phyloP scores from a whole-genome alignment of 805 yeast species.

The Saturnispora hagleri region DNA sequence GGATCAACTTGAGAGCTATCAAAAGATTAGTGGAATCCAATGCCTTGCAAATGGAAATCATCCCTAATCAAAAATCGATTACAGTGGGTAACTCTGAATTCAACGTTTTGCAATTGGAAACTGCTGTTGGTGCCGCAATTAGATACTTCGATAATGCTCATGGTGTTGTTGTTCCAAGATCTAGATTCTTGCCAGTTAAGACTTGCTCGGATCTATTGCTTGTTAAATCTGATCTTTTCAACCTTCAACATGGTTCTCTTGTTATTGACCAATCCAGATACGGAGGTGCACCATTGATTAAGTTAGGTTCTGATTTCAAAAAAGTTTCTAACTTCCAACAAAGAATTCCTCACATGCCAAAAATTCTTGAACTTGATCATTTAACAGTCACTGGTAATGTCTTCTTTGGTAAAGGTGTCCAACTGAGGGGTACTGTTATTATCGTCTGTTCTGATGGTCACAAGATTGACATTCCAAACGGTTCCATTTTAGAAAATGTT shows the following conservation, averaged over 20 bases:
- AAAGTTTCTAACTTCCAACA: constrained; percentile 86
- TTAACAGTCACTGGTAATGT: constrained; percentile 97
- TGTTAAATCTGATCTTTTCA: constrained; percentile 91
- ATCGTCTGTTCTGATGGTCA: constrained; percentile 96
- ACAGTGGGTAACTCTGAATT: constrained; percentile 67
- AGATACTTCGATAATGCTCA: constrained; percentile 91
- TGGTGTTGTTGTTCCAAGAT: constrained; percentile 97
- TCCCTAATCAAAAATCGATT: constrained; percentile 87
- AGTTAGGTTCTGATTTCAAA: constrained; percentile 93
- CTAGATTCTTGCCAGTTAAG: constrained; percentile 96
- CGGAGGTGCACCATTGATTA: constrained; percentile 89
- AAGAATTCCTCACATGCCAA: constrained; percentile 92
- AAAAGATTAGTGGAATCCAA: constrained; percentile 83
- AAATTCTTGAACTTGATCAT: constrained; percentile 92
- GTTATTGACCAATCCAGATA: constrained; percentile 76
- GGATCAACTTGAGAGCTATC: constrained; percentile 93
- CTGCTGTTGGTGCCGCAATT: constrained; percentile 99
- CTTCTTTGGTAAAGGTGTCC: constrained; percentile 77
- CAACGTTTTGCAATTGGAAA: constrained; percentile 89
- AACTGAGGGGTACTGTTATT: constrained; percentile 93
- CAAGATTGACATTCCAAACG: constrained; percentile 95
- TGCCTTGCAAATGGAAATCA: constrained; percentile 82
- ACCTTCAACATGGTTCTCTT: constrained; percentile 84
- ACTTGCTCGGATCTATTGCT: constrained; percentile 90
- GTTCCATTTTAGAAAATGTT: constrained; percentile 88